Conservation (phyloP, 2,329 filamentous ascomycete genomes). For the Cladorrhinum sp. region DNA sequence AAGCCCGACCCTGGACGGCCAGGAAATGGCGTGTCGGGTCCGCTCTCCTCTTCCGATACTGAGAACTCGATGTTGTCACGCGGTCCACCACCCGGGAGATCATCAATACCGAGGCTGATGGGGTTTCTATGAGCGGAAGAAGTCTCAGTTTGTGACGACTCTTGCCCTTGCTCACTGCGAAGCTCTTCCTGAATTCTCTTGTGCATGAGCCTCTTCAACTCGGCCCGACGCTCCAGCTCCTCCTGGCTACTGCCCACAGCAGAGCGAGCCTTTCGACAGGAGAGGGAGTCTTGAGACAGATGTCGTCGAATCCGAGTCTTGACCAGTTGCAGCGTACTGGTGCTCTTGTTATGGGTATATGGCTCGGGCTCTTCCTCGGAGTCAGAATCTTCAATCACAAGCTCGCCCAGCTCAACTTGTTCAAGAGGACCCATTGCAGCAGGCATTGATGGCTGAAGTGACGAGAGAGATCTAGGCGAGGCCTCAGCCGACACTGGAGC, state of each 20-base stretch:
- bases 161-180: conserved; percentile 43
- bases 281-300: conserved; percentile 44
- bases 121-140: conserved; percentile 29
- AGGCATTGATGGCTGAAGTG: conserved; percentile 22
- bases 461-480: conserved; percentile 18
- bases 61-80: conserved; percentile 50
- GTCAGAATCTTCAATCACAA: conserved; percentile 40
- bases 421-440: conserved; percentile 19
- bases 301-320: conserved; percentile 44
- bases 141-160: conserved; percentile 30
- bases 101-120: conserved; percentile 30
- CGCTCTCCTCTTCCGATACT: conserved; percentile 28
- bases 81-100: conserved; percentile 41
- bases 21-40: conserved; percentile 5
- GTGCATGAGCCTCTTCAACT: conserved; percentile 53
- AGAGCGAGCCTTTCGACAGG: conserved; percentile 39
- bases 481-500: conserved; percentile 13
- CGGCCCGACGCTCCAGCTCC: conserved; percentile 53
- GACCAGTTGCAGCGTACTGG: conserved; percentile 44
- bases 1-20: not conserved
- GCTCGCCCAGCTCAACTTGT: conserved; percentile 29
- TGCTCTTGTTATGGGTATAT: conserved; percentile 31
- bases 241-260: conserved; percentile 49
- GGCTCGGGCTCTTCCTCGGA: conserved; percentile 36
- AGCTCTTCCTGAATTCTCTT: conserved; percentile 59